Evolutionary conservation across 768 basidiomycete species (phyloP).

Genomic region (Russula sp.): DNA sequence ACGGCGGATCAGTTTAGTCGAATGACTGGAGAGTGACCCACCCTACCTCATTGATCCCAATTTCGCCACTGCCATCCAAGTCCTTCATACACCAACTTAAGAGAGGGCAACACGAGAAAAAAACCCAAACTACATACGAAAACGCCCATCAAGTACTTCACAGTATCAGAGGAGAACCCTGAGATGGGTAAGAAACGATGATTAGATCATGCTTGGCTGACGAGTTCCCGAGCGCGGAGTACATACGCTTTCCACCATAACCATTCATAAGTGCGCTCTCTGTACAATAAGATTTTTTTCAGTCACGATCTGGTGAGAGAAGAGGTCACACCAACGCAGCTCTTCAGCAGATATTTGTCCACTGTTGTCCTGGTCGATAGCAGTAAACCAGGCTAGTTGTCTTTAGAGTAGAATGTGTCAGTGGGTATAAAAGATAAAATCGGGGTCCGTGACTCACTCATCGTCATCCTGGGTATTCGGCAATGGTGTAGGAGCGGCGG

Average conservation of each 20-base stretch:
- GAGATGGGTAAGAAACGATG: not conserved
- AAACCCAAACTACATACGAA: not conserved
- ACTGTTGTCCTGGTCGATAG: conserved; percentile 8
- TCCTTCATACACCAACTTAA: not conserved
- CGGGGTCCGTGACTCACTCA: not conserved
- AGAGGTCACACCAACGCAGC: not conserved
- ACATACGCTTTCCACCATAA: conserved; percentile 5
- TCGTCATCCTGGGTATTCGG: not conserved
- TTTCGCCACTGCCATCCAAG: conserved; percentile 4
- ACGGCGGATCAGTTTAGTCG: not conserved
- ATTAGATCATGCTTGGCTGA: not conserved
- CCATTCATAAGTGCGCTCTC: conserved; percentile 7
- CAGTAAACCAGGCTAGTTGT: not conserved
- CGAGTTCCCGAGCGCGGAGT: not conserved
- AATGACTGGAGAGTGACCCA: not conserved
- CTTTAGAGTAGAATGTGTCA: not conserved
- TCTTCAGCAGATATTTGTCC: conserved; percentile 5
- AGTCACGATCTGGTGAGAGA: not conserved
- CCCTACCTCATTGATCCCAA: conserved; percentile 3
- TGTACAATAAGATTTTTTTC: not conserved
- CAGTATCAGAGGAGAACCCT: not conserved
- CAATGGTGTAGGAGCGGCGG: not conserved
- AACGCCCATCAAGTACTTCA: conserved; percentile 6
- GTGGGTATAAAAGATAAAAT: not conserved
- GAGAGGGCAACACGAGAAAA: not conserved